Evolutionary conservation across 495 filamentous ascomycete species (phyloP).

Genomic region (Recurvomyces mirabilis): DNA sequence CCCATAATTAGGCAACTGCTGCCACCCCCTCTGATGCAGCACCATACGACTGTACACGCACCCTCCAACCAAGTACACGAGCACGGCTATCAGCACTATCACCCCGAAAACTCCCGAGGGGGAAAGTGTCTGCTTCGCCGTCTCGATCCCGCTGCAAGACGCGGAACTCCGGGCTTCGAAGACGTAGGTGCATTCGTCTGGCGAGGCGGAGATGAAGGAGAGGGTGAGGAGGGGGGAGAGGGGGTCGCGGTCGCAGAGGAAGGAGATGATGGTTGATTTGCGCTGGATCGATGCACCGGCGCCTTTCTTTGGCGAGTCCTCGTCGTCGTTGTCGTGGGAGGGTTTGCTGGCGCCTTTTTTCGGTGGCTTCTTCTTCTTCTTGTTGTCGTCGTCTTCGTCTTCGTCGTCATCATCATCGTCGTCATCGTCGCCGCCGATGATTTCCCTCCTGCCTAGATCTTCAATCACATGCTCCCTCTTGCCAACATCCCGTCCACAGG

Average conservation of each 20-base stretch:
- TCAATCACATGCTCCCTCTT: slow-evolving; percentile 3
- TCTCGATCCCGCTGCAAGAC: slow-evolving; percentile 63
- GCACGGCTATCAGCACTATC: slow-evolving; percentile 66
- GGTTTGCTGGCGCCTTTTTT: slow-evolving; percentile 28
- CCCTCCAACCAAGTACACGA: slow-evolving; percentile 84
- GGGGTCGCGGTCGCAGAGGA: slow-evolving; percentile 78
- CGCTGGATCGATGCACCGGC: slow-evolving; percentile 34
- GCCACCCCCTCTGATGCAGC: slow-evolving; percentile 88
- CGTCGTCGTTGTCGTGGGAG: slow-evolving; percentile 20
- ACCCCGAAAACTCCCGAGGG: slow-evolving; percentile 86
- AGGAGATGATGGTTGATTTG: slow-evolving; percentile 83
- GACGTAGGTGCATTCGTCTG: slow-evolving; percentile 87
- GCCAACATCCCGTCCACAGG: slow-evolving; percentile 41
- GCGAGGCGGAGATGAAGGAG: slow-evolving; percentile 72
- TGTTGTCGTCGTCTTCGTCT: too few species aligned
- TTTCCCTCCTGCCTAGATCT: slow-evolving; percentile 8
- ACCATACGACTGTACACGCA: slow-evolving; percentile 93
- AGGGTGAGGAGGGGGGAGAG: slow-evolving; percentile 48
- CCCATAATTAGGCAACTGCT: slow-evolving; percentile 86
- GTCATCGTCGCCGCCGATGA: slow-evolving; percentile 30
- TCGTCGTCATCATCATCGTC: slow-evolving; percentile 33
- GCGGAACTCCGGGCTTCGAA: slow-evolving; percentile 86
- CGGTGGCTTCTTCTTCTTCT: too few species aligned
- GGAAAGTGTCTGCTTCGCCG: slow-evolving; percentile 54
- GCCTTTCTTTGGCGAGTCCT: slow-evolving; percentile 30